These are phyloP conservation scores for Terana coerulea DNA, from an alignment of 768 basidiomycete species.

Conservation along the genomic window DNA sequence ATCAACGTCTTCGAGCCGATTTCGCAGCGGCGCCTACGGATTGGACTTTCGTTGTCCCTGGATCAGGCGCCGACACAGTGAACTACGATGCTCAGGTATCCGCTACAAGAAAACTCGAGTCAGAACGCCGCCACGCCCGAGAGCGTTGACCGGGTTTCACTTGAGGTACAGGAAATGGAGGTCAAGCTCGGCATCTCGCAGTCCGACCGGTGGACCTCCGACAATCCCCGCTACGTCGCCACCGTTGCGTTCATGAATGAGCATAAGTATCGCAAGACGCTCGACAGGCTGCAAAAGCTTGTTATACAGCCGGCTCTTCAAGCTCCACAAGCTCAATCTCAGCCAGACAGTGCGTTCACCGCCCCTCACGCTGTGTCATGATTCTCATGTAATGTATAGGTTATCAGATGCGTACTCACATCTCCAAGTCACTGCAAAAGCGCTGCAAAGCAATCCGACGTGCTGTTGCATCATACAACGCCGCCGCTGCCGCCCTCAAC, in stretches of 20 bases:
- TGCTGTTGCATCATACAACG: constrained; percentile 29
- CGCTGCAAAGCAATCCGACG: constrained; percentile 22
- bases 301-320: constrained; percentile 32
- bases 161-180: constrained; percentile 16
- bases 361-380: not conserved
- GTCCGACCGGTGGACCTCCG: constrained; percentile 23
- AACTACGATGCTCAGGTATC: not conserved
- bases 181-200: constrained; percentile 22
- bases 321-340: constrained; percentile 35
- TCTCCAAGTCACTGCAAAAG: constrained; percentile 27
- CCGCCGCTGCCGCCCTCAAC: constrained; percentile 20
- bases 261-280: constrained; percentile 26
- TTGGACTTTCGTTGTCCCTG: not conserved
- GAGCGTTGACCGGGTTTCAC: constrained; percentile 10
- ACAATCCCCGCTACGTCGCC: constrained; percentile 22
- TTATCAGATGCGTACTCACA: constrained; percentile 28
- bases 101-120: constrained; percentile 22
- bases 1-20: not conserved
- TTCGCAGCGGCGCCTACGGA: not conserved
- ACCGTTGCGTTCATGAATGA: constrained; percentile 16
- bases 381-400: constrained; percentile 15
- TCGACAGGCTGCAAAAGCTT: constrained; percentile 32
- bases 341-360: constrained; percentile 29
- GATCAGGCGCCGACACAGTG: not conserved
- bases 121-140: constrained; percentile 17